These are phyloP conservation scores for Penicillium sp. DNA, from an alignment of 2,329 filamentous ascomycete species.

Conservation along the genomic window DNA sequence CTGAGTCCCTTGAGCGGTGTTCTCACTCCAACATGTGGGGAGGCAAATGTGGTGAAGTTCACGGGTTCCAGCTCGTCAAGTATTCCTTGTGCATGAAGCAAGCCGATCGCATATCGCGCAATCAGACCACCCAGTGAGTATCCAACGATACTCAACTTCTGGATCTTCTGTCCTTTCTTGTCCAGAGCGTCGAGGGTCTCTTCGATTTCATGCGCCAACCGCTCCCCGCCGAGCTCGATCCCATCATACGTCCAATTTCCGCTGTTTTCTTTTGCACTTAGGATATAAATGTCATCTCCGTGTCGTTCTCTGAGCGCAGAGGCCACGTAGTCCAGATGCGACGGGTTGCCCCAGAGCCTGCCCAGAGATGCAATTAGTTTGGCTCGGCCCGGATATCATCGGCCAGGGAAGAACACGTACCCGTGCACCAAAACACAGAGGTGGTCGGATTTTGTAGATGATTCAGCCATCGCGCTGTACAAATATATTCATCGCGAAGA, in stretches of 20 bases:
- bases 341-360: slow-evolving; percentile 58
- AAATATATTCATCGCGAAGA: background rate
- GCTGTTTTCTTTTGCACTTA: slow-evolving; percentile 53
- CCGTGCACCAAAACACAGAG: slow-evolving; percentile 60
- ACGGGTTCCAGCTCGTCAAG: slow-evolving; percentile 75
- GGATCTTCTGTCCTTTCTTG: slow-evolving; percentile 63
- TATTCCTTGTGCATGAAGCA: slow-evolving; percentile 74
- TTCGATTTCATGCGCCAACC: slow-evolving; percentile 60
- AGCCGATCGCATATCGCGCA: slow-evolving; percentile 76
- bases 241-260: slow-evolving; percentile 60
- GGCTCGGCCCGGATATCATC: slow-evolving; percentile 10
- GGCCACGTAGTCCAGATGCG: slow-evolving; percentile 53
- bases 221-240: slow-evolving; percentile 64
- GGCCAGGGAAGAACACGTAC: slow-evolving; percentile 35
- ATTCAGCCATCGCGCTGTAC: slow-evolving; percentile 4
- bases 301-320: slow-evolving; percentile 49
- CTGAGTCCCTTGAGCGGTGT: slow-evolving; percentile 62
- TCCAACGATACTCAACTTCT: slow-evolving; percentile 77
- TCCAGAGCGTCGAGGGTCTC: slow-evolving; percentile 51
- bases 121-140: slow-evolving; percentile 88
- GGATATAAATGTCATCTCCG: slow-evolving; percentile 51
- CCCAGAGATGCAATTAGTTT: slow-evolving; percentile 9
- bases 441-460: slow-evolving; percentile 43
- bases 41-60: slow-evolving; percentile 92
- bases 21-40: slow-evolving; percentile 73